Conservation (phyloP, 345 rosid genomes). For the Trapa incisa region DNA sequence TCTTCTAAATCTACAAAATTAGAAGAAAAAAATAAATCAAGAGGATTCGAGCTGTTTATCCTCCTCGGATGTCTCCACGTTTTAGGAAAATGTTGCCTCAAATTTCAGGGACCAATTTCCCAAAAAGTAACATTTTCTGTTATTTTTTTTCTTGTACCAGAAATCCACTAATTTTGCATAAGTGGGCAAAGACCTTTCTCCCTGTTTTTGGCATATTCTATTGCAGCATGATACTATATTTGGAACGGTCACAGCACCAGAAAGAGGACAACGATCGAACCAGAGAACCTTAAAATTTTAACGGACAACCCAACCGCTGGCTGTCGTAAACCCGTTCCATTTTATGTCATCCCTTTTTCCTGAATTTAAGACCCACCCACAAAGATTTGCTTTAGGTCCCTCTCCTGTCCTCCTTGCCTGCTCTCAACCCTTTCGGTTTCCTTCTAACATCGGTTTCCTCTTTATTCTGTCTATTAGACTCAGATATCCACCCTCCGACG, state of each 20-base stretch:
- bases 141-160: too few relatives aligned
- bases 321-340: too few relatives aligned
- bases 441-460: constrained; percentile 2
- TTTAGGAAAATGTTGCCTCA: not conserved
- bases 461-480: not conserved
- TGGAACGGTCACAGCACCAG: too few relatives aligned
- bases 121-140: not conserved
- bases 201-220: too few relatives aligned
- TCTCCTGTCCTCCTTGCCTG: not conserved
- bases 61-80: not conserved
- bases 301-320: too few relatives aligned
- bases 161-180: too few relatives aligned
- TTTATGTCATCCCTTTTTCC: not conserved
- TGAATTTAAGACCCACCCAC: not conserved
- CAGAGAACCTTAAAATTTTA: not conserved
- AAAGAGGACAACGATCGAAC: not conserved
- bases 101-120: not conserved
- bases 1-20: too few relatives aligned
- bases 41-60: too few relatives aligned
- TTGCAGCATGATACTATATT: too few relatives aligned
- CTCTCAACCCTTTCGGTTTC: not conserved
- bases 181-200: too few relatives aligned
- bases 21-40: too few relatives aligned
- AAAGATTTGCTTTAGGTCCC: not conserved
- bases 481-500: not conserved